phyloP scores from a whole-genome alignment of 805 yeast genomes.

The Sugiyamaella mastotermitis region DNA sequence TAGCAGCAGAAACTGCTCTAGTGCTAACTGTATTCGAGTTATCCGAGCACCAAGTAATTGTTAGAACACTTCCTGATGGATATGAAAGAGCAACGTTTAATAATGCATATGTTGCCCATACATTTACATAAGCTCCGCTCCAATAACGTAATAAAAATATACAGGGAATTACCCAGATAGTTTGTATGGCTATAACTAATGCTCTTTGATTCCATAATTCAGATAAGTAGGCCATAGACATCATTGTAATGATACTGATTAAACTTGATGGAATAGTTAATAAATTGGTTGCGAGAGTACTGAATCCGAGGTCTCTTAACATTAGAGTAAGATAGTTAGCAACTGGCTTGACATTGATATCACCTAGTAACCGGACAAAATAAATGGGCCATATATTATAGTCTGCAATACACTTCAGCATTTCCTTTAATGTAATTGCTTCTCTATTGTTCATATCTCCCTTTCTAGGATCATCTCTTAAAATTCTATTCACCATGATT shows the following conservation, averaged over 20 bases:
- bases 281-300: slow-evolving; percentile 45
- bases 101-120: slow-evolving; percentile 40
- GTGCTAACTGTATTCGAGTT: slow-evolving; percentile 57
- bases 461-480: slow-evolving; percentile 58
- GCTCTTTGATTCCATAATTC: slow-evolving; percentile 25
- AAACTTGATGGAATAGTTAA: slow-evolving; percentile 34
- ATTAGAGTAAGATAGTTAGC: slow-evolving; percentile 42
- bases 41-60: slow-evolving; percentile 55
- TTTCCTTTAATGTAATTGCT: slow-evolving; percentile 38
- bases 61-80: slow-evolving; percentile 43
- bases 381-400: slow-evolving; percentile 53
- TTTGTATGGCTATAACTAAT: slow-evolving; percentile 24
- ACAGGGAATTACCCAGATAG: slow-evolving; percentile 32
- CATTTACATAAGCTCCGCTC: slow-evolving; percentile 32
- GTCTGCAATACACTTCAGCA: slow-evolving; percentile 39
- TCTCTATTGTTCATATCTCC: slow-evolving; percentile 62
- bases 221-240: slow-evolving; percentile 24
- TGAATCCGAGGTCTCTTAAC: slow-evolving; percentile 44
- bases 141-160: slow-evolving; percentile 34
- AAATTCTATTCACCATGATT: slow-evolving; percentile 50
- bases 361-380: slow-evolving; percentile 39
- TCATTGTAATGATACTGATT: slow-evolving; percentile 21
- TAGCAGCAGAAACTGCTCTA: slow-evolving; percentile 57
- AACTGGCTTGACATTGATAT: slow-evolving; percentile 34
- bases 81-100: slow-evolving; percentile 22